A percentile compares a stretch with the other conserved stretches of the same genome.
Evolutionary conservation across 2,329 filamentous ascomycete genomes (phyloP).

Genomic region (Immersiporthe knoxdaviesiana): DNA sequence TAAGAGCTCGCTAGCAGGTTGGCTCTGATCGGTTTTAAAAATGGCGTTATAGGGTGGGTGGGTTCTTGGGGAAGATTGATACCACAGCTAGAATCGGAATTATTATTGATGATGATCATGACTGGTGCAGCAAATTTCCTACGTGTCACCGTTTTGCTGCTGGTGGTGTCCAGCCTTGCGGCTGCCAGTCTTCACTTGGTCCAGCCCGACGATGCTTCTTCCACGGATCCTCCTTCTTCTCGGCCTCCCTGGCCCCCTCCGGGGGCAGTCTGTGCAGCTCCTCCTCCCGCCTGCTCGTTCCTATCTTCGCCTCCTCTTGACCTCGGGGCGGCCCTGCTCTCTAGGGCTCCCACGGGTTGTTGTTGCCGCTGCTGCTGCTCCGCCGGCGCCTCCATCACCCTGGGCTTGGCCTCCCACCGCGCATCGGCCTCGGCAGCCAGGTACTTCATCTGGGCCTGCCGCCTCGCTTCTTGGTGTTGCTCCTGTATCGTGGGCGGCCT

Average conservation of each 20-base stretch:
- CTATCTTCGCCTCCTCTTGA: background rate
- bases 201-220: constrained; percentile 53
- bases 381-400: constrained; percentile 47
- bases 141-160: constrained; percentile 39
- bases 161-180: constrained; percentile 58
- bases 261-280: background rate
- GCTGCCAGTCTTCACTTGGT: constrained; percentile 70
- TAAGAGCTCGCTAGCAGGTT: background rate
- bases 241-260: background rate
- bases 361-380: constrained; percentile 28
- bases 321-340: constrained; percentile 27
- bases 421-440: constrained; percentile 66
- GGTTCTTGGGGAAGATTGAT: background rate
- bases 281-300: constrained; percentile 20
- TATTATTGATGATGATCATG: constrained; percentile 13
- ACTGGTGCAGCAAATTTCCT: background rate
- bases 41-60: constrained; percentile 8
- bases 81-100: background rate
- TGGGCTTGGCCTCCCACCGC: constrained; percentile 64
- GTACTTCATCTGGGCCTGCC: constrained; percentile 56
- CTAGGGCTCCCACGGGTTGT: constrained; percentile 38
- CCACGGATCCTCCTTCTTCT: constrained; percentile 56
- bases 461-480: constrained; percentile 55
- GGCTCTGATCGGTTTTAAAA: background rate
- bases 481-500: constrained; percentile 60